Conservation (phyloP, 2,329 filamentous ascomycete species). For the Leptodontidium sp. region DNA sequence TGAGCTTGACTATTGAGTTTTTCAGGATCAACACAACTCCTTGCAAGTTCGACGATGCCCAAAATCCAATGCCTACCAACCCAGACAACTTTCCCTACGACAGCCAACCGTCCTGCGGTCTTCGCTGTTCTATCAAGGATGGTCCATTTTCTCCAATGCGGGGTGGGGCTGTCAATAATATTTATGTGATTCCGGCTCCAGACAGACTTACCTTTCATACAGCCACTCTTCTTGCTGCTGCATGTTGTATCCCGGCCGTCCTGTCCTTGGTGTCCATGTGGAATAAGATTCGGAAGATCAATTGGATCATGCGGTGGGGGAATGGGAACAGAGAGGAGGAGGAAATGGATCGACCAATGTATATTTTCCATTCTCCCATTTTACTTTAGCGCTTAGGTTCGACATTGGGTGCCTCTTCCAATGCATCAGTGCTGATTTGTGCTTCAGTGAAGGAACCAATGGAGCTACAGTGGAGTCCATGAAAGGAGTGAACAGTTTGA, state of each 20-base stretch:
- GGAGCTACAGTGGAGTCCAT: constrained; percentile 60
- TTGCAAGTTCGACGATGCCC: constrained; percentile 54
- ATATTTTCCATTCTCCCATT: not conserved
- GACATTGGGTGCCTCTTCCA: not conserved
- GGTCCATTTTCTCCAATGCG: constrained; percentile 65
- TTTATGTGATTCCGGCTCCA: constrained; percentile 69
- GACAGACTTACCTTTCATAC: constrained; percentile 63
- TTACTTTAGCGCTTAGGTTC: not conserved
- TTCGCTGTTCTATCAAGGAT: constrained; percentile 54
- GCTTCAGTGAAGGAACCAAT: constrained; percentile 57
- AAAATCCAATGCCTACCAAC: constrained; percentile 49
- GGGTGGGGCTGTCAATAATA: constrained; percentile 62
- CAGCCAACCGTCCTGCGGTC: constrained; percentile 49
- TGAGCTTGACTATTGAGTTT: constrained; percentile 71
- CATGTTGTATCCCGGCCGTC: constrained; percentile 70
- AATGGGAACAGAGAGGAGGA: constrained; percentile 41
- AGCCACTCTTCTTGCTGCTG: constrained; percentile 67
- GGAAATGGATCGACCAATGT: constrained; percentile 51
- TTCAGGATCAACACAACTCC: constrained; percentile 58
- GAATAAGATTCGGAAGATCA: constrained; percentile 69
- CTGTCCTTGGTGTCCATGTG: constrained; percentile 68
- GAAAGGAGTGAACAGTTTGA: constrained; percentile 62
- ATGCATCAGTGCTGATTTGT: not conserved
- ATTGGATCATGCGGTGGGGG: constrained; percentile 60
- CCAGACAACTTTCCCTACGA: constrained; percentile 55